A percentile compares a stretch with the other conserved stretches of the same genome.
Evolutionary conservation across 345 rosid genomes (phyloP).

Genomic region (Salix viminalis): DNA sequence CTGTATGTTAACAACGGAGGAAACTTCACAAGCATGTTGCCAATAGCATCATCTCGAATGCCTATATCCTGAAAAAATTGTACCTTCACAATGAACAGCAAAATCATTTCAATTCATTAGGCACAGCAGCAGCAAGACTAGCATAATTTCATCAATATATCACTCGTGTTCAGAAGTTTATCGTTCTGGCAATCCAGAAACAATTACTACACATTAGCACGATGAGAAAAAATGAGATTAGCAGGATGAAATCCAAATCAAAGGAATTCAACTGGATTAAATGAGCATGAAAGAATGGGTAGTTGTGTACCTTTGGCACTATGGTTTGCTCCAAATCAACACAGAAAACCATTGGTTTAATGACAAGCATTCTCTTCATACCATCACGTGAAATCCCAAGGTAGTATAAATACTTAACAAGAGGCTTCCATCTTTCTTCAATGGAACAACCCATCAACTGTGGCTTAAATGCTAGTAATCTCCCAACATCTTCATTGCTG

Average conservation of each 20-base stretch:
- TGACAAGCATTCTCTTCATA: slow-evolving; percentile 75
- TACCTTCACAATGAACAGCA: slow-evolving; percentile 44
- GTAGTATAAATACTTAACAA: slow-evolving; percentile 74
- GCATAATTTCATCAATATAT: neutral
- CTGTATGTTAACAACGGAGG: slow-evolving; percentile 72
- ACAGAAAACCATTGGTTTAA: slow-evolving; percentile 87
- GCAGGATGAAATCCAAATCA: neutral
- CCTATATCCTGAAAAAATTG: slow-evolving; percentile 78
- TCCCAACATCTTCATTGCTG: slow-evolving; percentile 62
- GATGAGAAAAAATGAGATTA: neutral
- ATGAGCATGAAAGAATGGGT: neutral
- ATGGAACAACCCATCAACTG: slow-evolving; percentile 77
- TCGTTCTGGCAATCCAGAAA: neutral
- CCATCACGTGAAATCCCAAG: slow-evolving; percentile 83
- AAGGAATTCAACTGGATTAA: neutral
- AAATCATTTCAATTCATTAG: slow-evolving; percentile 16
- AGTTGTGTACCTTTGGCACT: slow-evolving; percentile 56
- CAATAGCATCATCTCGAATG: slow-evolving; percentile 69
- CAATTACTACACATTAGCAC: neutral
- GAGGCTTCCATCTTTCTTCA: slow-evolving; percentile 86
- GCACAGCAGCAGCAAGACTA: neutral
- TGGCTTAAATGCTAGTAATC: slow-evolving; percentile 77
- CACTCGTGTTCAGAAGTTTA: neutral
- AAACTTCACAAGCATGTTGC: slow-evolving; percentile 88
- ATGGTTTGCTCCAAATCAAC: slow-evolving; percentile 59